phyloP scores from a whole-genome alignment of 305 asterid species.

The Rubia occidens region DNA sequence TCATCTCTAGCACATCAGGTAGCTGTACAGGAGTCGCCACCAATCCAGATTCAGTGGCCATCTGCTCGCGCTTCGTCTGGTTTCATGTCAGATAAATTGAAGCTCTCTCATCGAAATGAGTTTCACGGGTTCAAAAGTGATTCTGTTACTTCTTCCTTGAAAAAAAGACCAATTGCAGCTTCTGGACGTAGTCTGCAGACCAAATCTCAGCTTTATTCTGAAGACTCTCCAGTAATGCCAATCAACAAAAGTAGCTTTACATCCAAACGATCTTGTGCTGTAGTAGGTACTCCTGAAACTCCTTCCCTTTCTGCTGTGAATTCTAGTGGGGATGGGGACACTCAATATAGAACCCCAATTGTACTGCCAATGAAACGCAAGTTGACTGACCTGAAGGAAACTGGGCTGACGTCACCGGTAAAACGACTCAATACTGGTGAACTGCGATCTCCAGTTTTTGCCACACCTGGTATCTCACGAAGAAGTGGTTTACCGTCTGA shows the following conservation, averaged over 20 bases:
- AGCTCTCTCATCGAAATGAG: conserved; percentile 33
- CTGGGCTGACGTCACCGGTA: conserved; percentile 37
- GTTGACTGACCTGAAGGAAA: conserved; percentile 55
- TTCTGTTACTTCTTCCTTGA: conserved; percentile 37
- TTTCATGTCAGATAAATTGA: conserved; percentile 60
- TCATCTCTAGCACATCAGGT: conserved; percentile 71
- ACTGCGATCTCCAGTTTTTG: conserved; percentile 49
- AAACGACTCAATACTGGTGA: conserved; percentile 78
- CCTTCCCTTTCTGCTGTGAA: conserved; percentile 39
- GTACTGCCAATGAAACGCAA: conserved; percentile 81
- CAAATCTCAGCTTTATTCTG: conserved; percentile 34
- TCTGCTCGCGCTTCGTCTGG: conserved; percentile 64
- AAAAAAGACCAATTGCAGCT: conserved; percentile 48
- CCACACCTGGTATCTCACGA: conserved; percentile 44
- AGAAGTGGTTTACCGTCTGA: conserved; percentile 51
- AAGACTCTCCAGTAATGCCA: conserved; percentile 41
- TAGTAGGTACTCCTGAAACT: conserved; percentile 39
- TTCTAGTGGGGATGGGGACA: conserved; percentile 43
- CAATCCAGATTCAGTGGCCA: conserved; percentile 85
- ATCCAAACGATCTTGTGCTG: conserved; percentile 33
- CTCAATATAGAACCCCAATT: conserved; percentile 61
- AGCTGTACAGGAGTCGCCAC: conserved; percentile 55
- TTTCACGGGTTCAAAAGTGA: conserved; percentile 43
- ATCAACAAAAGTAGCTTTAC: conserved; percentile 31
- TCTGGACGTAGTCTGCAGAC: conserved; percentile 31